Conservation (phyloP, 306 rosid genomes). For the Adenanthera pavonina region DNA sequence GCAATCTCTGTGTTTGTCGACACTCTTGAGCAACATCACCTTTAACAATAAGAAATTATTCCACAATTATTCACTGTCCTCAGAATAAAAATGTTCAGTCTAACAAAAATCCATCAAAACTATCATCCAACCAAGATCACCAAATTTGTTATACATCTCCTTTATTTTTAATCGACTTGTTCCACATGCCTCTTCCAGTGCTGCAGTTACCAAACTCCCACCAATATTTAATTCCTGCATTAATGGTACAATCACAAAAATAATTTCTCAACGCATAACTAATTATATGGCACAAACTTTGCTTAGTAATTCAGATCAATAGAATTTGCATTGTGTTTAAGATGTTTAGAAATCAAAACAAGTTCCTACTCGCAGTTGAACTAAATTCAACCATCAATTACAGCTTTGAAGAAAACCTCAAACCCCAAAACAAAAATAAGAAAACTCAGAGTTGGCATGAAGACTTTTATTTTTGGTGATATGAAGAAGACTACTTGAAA, state of each 20-base stretch:
- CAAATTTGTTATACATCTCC: constrained; percentile 87
- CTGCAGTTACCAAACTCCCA: constrained; percentile 82
- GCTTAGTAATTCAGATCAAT: neutral
- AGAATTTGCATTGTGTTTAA: constrained; percentile 4
- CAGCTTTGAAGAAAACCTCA: constrained; percentile 7
- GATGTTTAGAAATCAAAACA: neutral
- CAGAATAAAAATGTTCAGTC: constrained; percentile 35
- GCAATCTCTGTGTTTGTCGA: constrained; percentile 87
- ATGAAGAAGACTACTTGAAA: constrained; percentile 1
- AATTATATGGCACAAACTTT: neutral
- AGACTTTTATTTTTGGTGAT: neutral
- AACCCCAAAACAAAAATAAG: neutral
- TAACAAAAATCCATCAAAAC: constrained; percentile 36
- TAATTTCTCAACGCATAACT: constrained; percentile 31
- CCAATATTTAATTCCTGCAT: constrained; percentile 89
- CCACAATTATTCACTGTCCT: constrained; percentile 39
- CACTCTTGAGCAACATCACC: constrained; percentile 98
- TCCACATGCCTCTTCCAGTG: constrained; percentile 90
- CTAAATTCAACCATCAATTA: neutral
- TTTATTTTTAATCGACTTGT: constrained; percentile 68
- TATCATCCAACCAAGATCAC: constrained; percentile 80
- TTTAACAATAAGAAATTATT: constrained; percentile 49
- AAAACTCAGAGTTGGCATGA: neutral
- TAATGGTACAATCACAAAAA: constrained; percentile 10
- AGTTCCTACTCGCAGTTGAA: neutral